A percentile compares a stretch with the other conserved stretches of the same genome.
phyloP scores from a whole-genome alignment of 176 grass and related monocot genomes.

The Avena insularis region DNA sequence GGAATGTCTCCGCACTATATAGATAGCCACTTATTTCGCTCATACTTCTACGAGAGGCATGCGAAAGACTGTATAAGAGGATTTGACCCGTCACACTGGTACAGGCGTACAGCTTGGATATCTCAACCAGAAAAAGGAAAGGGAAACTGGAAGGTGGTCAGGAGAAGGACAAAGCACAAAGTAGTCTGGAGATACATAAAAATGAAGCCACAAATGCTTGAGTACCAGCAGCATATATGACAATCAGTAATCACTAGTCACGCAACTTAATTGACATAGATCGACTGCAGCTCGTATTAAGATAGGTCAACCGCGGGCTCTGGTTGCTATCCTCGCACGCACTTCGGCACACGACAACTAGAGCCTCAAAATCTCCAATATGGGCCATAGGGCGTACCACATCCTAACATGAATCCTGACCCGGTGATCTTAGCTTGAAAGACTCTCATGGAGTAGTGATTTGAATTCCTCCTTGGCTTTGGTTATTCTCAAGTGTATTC shows the following conservation, averaged over 20 bases:
- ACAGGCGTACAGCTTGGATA: no score
- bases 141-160: background rate
- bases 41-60: no score
- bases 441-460: background rate
- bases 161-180: background rate
- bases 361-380: background rate
- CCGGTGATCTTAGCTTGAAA: background rate
- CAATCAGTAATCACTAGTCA: conserved; percentile 12
- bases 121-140: no score
- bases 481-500: background rate
- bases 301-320: background rate
- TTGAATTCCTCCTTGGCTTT: background rate
- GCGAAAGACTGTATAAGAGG: no score
- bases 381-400: background rate
- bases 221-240: background rate
- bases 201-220: background rate
- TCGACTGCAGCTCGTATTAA: background rate
- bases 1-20: no score
- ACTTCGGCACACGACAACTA: background rate
- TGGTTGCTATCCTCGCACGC: background rate
- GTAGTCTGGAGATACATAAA: background rate
- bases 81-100: no score
- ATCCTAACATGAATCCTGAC: background rate
- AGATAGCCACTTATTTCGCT: no score
- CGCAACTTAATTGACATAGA: background rate